Base-by-base conservation (phyloP, 441 rosid species). In the Adansonia grandidieri region DNA sequence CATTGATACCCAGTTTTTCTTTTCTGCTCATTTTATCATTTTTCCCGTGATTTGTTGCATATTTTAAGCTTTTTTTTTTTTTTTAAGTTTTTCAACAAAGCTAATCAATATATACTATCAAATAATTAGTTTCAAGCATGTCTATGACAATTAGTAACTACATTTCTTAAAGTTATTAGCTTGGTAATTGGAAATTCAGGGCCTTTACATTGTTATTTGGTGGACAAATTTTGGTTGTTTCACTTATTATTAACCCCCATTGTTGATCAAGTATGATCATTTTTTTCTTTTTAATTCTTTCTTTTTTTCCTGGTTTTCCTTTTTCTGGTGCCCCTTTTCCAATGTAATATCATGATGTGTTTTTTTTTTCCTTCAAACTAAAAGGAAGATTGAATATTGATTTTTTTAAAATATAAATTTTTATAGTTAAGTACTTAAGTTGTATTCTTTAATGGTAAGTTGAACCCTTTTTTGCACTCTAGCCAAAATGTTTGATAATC, bases 401-500 rank as follows among this genome's bases (percentile, higher is more conserved):
- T 19, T 44, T 22, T 42, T 73, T 17, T 42, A 24, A 24, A 24
- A 24, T 8, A 10, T 32, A 22, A 7, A 0, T 28, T 28, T 45
- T 45, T 47, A 51, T 51, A 10, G 9, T 15, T 57, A 58, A 17
- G 67, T 42, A 64, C 48, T 58, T 28, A 63, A 42, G 10, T 24
- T 45, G 44, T 22, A 74, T 28, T 24, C 58, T 62, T 68, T 68
- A 28, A 56, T n/a, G 17, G 51, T 14, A 44, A n/a, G 24, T 61
- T 50, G 45, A 63, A 51, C 32, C 58, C 56, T 9, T 2, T 40
- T 9, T 56, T 44, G 68, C 44, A 77, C 58, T 77, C 48, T 57
- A 56, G 48, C 66, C 75, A 45, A 58, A 53, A 77, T 60, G 68
- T 14, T 44, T 20, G 63, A 77, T n/a, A 64, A 65, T 48, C 57